Base-by-base conservation (phyloP, 2,329 filamentous ascomycete species). In the Fusarium sp. region DNA sequence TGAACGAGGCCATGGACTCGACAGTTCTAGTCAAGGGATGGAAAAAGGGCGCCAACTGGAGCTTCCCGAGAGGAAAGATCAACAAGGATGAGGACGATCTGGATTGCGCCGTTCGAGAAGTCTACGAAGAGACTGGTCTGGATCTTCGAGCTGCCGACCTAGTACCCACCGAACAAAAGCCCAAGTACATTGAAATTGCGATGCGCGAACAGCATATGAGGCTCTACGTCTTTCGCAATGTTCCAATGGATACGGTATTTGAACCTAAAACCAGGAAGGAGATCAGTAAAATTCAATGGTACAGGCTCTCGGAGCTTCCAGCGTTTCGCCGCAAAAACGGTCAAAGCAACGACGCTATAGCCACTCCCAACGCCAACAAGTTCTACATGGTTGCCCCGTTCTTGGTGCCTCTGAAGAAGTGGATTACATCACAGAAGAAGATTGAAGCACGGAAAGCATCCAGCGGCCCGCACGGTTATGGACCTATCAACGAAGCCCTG, bases 311-410 rank as follows among this genome's bases (percentile, higher is more conserved):
- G 0, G 94, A 98, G 64, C 86, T 99, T 26, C 95, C 96, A 1
- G 93, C 92, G 0, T 90, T 93, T 74, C 90, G 90, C 57, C 92
- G 92, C 78, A 94, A 91, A 76, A 84, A 84, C 18, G 83, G 83
- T 14, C 85, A 88, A 56, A 77, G 74, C 17, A 86, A 88, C 45
- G 86, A 91, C 51, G 85, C 87, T 14, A 80, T 82, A 31, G 80
- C 88, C 14, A 82, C 82, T 15, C 80, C 85, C 4, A 93, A 91
- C 72, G 90, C 90, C 40, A 94, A 93, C 78, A 98, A 95, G 76
- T 98, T 98, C 78, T 99, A 98, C 81, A 98, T 98, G 93, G 96
- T 99, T 18, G 94, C 94, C 1, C 95, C 95, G 0, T 99, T 99
- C 77, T 84, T 98, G 56, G 90, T 90, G 2, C 92, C 90, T 7